A percentile compares a stretch with the other conserved stretches of the same genome.
Evolutionary conservation across 768 basidiomycete genomes (phyloP).

Genomic region (Astraeus odoratus): DNA sequence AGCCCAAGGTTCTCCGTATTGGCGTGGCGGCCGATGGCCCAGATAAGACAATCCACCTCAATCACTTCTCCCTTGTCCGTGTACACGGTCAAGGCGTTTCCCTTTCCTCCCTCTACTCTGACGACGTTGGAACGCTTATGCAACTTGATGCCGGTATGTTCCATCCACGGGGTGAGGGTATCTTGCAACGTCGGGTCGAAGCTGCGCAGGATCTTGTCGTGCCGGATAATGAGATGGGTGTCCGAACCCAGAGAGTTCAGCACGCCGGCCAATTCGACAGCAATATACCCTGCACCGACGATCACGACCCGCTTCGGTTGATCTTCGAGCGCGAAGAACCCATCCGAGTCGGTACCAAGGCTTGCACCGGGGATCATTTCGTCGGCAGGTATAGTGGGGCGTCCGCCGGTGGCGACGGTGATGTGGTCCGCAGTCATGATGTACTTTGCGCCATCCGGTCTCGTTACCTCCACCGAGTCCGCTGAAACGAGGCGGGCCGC

Average conservation of each 20-base stretch:
- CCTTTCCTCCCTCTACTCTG: constrained; percentile 70
- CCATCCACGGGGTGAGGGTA: constrained; percentile 84
- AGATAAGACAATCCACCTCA: constrained; percentile 83
- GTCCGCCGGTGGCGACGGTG: constrained; percentile 81
- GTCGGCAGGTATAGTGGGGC: constrained; percentile 73
- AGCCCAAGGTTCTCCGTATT: constrained; percentile 75
- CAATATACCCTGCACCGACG: constrained; percentile 96
- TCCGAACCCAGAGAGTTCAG: constrained; percentile 87
- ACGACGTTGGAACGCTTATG: constrained; percentile 73
- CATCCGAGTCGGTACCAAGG: constrained; percentile 88
- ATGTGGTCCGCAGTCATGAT: constrained; percentile 71
- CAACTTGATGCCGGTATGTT: constrained; percentile 85
- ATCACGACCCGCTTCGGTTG: constrained; percentile 93
- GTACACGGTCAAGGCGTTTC: constrained; percentile 67
- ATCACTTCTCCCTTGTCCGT: constrained; percentile 68
- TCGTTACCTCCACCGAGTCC: constrained; percentile 66
- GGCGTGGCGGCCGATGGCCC: constrained; percentile 90
- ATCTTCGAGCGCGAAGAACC: constrained; percentile 87
- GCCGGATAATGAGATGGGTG: constrained; percentile 87
- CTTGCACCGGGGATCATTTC: constrained; percentile 82
- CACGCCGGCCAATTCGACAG: constrained; percentile 93
- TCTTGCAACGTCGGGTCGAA: constrained; percentile 89
- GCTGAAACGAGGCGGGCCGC: constrained; percentile 65
- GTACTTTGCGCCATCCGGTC: constrained; percentile 62
- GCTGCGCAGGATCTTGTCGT: constrained; percentile 83